Conservation (phyloP, 208 protist species). For the Leishmania gerbilli region DNA sequence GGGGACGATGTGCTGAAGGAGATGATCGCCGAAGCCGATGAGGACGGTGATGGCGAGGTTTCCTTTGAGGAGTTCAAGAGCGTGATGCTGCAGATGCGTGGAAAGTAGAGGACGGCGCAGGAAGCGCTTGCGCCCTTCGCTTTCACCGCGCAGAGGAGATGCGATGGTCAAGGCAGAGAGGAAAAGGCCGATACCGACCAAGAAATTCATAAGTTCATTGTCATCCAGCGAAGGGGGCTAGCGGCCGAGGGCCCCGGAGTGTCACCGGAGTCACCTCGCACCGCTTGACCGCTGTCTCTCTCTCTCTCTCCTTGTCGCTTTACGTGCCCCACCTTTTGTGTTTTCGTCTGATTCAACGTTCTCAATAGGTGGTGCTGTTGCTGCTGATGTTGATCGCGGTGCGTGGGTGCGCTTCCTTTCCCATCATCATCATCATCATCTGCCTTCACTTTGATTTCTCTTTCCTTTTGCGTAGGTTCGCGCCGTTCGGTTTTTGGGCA, state of each 20-base stretch:
- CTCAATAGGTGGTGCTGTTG: neutral
- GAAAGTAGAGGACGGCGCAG: constrained; percentile 56
- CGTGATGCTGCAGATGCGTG: constrained; percentile 93
- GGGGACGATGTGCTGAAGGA: constrained; percentile 97
- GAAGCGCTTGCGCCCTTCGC: neutral
- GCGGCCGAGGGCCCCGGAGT: neutral
- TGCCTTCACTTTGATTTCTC: neutral
- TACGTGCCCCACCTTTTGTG: neutral
- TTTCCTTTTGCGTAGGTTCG: neutral
- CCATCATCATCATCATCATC: neutral
- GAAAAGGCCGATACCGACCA: neutral
- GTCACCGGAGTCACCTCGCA: neutral
- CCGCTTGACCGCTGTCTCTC: too few relatives aligned
- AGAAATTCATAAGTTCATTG: neutral
- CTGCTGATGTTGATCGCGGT: neutral
- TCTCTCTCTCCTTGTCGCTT: neutral
- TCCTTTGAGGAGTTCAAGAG: constrained; percentile 96
- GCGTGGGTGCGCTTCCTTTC: neutral
- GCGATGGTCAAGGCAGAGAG: neutral
- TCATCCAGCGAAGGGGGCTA: neutral
- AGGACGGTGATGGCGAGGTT: constrained; percentile 96
- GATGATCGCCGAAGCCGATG: constrained; percentile 97
- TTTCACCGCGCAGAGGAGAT: neutral
- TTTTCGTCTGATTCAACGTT: neutral
- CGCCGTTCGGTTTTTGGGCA: neutral